Evolutionary conservation across 352 stramenopile species (phyloP).

Genomic region (Phytopythium kandeliae): DNA sequence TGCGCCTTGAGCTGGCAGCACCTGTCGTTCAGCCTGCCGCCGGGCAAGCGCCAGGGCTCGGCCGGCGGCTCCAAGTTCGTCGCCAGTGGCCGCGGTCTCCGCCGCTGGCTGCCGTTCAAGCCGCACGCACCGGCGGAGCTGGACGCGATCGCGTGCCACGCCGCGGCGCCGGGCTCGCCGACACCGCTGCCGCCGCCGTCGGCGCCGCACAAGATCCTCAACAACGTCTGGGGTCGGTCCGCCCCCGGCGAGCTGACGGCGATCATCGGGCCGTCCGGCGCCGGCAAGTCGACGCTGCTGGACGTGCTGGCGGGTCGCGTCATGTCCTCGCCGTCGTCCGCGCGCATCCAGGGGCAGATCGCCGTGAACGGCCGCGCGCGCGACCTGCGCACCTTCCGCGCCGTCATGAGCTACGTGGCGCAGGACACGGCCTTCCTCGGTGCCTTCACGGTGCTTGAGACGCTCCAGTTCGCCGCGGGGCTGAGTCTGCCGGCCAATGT

Average conservation of each 20-base stretch:
- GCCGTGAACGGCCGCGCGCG: constrained; percentile 44
- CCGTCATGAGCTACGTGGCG: constrained; percentile 57
- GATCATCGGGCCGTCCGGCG: constrained; percentile 59
- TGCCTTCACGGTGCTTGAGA: constrained; percentile 65
- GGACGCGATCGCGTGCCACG: constrained; percentile 5
- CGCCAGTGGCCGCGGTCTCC: background rate
- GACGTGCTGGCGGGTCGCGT: constrained; percentile 59
- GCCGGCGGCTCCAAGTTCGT: background rate
- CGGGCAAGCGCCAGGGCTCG: constrained; percentile 14
- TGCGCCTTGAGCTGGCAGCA: constrained; percentile 68
- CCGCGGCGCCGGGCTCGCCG: background rate
- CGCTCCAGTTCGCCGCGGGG: constrained; percentile 48
- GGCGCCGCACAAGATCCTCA: constrained; percentile 24
- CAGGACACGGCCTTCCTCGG: constrained; percentile 59
- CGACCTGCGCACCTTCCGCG: constrained; percentile 28
- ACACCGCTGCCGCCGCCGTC: background rate
- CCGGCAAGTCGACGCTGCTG: constrained; percentile 60
- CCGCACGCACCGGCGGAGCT: background rate
- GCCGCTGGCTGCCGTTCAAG: constrained; percentile 3
- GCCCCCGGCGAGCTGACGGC: constrained; percentile 55
- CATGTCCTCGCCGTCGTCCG: constrained; percentile 6
- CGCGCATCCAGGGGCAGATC: constrained; percentile 39
- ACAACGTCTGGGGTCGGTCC: constrained; percentile 43
- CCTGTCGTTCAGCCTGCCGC: constrained; percentile 50
- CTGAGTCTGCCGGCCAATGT: constrained; percentile 44